Evolutionary conservation across 768 basidiomycete species (phyloP), one percentile per base, ranked within the genome.

Genomic region (Pisolithus orientalis): DNA sequence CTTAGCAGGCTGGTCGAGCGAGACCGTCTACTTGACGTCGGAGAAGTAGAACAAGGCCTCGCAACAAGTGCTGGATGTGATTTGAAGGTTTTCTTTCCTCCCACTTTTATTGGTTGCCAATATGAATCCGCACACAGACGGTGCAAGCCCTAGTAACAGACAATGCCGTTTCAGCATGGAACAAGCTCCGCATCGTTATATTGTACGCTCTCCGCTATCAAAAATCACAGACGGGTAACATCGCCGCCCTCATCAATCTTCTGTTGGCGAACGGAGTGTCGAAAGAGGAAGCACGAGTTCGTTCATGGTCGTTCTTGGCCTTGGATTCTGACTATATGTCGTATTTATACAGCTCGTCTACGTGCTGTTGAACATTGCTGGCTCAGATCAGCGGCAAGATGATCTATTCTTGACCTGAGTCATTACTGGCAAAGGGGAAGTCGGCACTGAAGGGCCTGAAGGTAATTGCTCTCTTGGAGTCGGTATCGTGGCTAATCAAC

Each of bases 381-480:
- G 96, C 28, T 84, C 90, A 10, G 95, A 98, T 65, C 93, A 97
- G 58, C 83, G 96, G 28, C 95, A 99, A 71, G 95, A 97, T 62
- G 96, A 98, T 67, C 73, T 99, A 27, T 98, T 97, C 66, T 92
- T 90, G 43, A 96, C 89, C 89, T 39, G 95, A 96, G 69, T 93
- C 94, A 13, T 73, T 99, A 46, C 82, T 99, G 56, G 91, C 92
- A 2, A 88, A 94, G 64, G 96, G 96, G 2, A 85, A 93, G 51
- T 94, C 90, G 29, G 96, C 94, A 0, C 66, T 99, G 60, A 97
- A 97, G 65, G 96, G 96, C 6, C 74, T 99, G 44, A 96, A 96
- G 79, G 92, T 91, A 50, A 31, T 70, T 57, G 21, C n/a, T 38
- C 14, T 29, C 34, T 39, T 16, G 7, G 34, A 27, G 28, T 32